phyloP scores from a whole-genome alignment of 2,329 filamentous ascomycete genomes.

The Orbilia blumenaviensis region DNA sequence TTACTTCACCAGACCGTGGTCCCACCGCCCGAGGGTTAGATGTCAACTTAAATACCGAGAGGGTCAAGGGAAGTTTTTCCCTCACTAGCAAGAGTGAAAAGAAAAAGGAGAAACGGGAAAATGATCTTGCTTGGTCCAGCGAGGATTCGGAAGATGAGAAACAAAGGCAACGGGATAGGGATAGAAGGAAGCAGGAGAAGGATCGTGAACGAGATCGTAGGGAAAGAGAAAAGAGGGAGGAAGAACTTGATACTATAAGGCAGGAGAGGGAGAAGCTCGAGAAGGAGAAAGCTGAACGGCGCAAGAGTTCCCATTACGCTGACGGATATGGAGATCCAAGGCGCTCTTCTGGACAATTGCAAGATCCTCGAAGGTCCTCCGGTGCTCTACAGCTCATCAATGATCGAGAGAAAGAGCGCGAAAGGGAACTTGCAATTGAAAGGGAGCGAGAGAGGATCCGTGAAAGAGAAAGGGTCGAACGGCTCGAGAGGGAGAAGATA shows the following conservation, averaged over 20 bases:
- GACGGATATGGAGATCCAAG: slow-evolving; percentile 39
- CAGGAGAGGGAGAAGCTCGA: slow-evolving; percentile 6
- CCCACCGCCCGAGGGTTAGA: slow-evolving; percentile 36
- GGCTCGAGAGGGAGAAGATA: slow-evolving; percentile 6
- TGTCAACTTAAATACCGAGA: slow-evolving; percentile 32
- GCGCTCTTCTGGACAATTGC: slow-evolving; percentile 46
- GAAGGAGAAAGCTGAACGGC: slow-evolving; percentile 12
- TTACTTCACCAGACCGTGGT: background rate
- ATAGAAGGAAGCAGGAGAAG: slow-evolving; percentile 10
- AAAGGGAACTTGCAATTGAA: slow-evolving; percentile 7
- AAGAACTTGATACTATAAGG: slow-evolving; percentile 7
- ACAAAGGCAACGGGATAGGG: slow-evolving; percentile 15
- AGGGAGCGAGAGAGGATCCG: background rate
- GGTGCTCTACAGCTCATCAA: slow-evolving; percentile 23
- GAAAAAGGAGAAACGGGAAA: slow-evolving; percentile 39
- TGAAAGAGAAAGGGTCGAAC: slow-evolving; percentile 9
- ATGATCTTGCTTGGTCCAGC: slow-evolving; percentile 34
- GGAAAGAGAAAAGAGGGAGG: slow-evolving; percentile 13
- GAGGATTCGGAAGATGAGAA: slow-evolving; percentile 40
- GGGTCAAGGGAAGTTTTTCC: slow-evolving; percentile 32
- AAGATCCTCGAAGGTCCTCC: slow-evolving; percentile 35
- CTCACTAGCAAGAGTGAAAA: slow-evolving; percentile 29
- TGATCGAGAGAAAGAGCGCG: slow-evolving; percentile 18
- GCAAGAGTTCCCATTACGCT: slow-evolving; percentile 20
- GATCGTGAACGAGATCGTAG: slow-evolving; percentile 15